Evolutionary conservation across 768 basidiomycete genomes (phyloP), one percentile per base, ranked within the genome.

Genomic region (Lactifluus piperatus): DNA sequence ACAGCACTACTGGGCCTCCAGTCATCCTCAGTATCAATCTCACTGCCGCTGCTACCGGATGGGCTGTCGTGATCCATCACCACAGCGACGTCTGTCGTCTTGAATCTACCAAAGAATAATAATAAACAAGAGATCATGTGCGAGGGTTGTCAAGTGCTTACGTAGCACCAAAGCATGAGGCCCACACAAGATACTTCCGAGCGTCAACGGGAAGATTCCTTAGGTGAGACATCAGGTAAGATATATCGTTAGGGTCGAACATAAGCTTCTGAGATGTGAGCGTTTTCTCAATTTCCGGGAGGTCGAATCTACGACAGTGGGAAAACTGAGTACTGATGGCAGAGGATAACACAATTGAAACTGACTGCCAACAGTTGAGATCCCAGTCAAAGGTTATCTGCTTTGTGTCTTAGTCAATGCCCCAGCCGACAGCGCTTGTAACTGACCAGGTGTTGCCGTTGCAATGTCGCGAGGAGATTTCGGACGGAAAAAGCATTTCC

Each of bases 31-130:
- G 56, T 56, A 44, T 73, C 72, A 5, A 71, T 60, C 62, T 83
- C 82, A 44, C 81, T 81, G 41, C 82, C 79, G 54, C 76, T 77
- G 53, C 77, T 79, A 2, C 74, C 76, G 57, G 73, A 80, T 7
- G 79, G 78, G 60, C 83, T 81, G 69, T 87, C 85, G 77, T 82
- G 83, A 65, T 89, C 85, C 76, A 88, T 82, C 75, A 88, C 82
- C 41, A 82, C 71, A 5, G 83, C 81, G 32, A 88, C 81, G 67
- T 89, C 87, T 0, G 83, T 84, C 4, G 85, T 80, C 70, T 84
- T 86, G 72, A 87, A 88, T 1, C 85, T 87, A 51, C 4, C 10
- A 56, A 22, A 36, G 13, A 49, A 54, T 16, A 54, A 41, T 64
- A 24, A 44, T 49, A 20, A 47, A 32, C n/a, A 29, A 24, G 37